These are phyloP conservation scores for Ogataea neopini DNA, from an alignment of 805 yeast species.

Conservation along the genomic window DNA sequence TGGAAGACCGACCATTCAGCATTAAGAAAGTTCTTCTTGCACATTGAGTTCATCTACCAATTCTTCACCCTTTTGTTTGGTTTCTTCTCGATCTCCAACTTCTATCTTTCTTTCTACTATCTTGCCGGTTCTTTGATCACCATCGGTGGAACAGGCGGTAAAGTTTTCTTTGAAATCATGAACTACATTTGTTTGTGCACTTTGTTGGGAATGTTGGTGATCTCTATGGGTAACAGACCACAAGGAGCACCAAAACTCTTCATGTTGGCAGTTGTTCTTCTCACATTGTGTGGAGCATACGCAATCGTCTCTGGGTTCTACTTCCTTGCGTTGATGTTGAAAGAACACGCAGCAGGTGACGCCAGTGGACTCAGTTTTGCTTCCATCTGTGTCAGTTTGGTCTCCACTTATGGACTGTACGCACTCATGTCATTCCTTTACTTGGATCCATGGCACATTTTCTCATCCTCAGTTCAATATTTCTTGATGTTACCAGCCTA, in stretches of 20 bases:
- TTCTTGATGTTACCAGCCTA: conserved; percentile 88
- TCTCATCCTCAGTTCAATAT: conserved; percentile 86
- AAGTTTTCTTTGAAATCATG: conserved; percentile 79
- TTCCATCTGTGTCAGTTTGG: conserved; percentile 78
- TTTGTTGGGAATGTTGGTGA: conserved; percentile 83
- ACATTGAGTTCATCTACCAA: conserved; percentile 88
- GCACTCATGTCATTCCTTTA: conserved; percentile 78
- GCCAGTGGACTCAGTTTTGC: conserved; percentile 52
- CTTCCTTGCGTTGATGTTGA: conserved; percentile 64
- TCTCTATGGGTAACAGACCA: conserved; percentile 96
- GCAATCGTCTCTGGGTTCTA: conserved; percentile 81
- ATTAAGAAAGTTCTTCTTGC: conserved; percentile 76
- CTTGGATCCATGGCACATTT: conserved; percentile 94
- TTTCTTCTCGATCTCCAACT: conserved; percentile 90
- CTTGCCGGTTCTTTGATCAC: conserved; percentile 81
- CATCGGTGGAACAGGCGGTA: conserved; percentile 72
- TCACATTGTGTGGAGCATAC: conserved; percentile 79
- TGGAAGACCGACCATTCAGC: conserved; percentile 88
- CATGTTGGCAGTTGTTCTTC: conserved; percentile 64
- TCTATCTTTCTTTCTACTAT: conserved; percentile 88
- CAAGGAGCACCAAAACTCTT: conserved; percentile 89
- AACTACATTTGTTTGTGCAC: conserved; percentile 83
- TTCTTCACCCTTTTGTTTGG: conserved; percentile 77
- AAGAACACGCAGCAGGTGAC: conserved; percentile 38
- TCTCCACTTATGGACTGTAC: conserved; percentile 92